These are phyloP conservation scores for Agaricus subrufescens DNA, from an alignment of 768 basidiomycete species.

Conservation along the genomic window DNA sequence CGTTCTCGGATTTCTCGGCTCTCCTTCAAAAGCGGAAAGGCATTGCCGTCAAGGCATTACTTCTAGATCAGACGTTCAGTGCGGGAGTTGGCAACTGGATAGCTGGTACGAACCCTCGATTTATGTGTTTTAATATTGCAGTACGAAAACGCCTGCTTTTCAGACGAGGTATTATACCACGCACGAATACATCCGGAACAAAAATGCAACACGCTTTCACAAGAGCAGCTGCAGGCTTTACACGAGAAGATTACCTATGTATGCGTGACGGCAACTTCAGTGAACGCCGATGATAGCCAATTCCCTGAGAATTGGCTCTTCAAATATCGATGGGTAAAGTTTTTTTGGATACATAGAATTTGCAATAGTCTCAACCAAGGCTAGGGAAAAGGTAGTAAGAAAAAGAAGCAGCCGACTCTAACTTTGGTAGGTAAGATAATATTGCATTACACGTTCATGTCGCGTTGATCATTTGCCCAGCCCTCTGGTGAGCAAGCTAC, in stretches of 20 bases:
- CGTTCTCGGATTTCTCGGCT: slow-evolving; percentile 43
- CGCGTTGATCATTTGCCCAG: slow-evolving; percentile 27
- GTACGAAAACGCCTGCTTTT: background rate
- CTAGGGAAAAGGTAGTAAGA: slow-evolving; percentile 54
- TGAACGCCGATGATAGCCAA: slow-evolving; percentile 61
- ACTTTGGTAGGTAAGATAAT: slow-evolving; percentile 33
- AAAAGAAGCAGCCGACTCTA: slow-evolving; percentile 31
- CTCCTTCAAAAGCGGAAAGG: slow-evolving; percentile 51
- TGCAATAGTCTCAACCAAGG: background rate
- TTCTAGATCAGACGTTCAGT: slow-evolving; percentile 75
- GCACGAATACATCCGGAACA: slow-evolving; percentile 70
- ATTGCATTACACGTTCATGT: background rate
- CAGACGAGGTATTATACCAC: slow-evolving; percentile 74
- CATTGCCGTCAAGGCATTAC: slow-evolving; percentile 62
- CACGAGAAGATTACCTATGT: slow-evolving; percentile 52
- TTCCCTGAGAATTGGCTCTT: slow-evolving; percentile 71
- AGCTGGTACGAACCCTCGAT: slow-evolving; percentile 42
- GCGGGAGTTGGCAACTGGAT: slow-evolving; percentile 85
- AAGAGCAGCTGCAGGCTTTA: slow-evolving; percentile 43
- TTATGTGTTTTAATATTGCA: background rate
- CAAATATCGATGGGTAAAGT: slow-evolving; percentile 59
- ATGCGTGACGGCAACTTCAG: slow-evolving; percentile 57
- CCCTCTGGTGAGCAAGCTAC: slow-evolving; percentile 67
- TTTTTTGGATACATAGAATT: background rate
- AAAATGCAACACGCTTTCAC: slow-evolving; percentile 50